Conservation (phyloP, 305 asterid genomes). For the Vinca major region DNA sequence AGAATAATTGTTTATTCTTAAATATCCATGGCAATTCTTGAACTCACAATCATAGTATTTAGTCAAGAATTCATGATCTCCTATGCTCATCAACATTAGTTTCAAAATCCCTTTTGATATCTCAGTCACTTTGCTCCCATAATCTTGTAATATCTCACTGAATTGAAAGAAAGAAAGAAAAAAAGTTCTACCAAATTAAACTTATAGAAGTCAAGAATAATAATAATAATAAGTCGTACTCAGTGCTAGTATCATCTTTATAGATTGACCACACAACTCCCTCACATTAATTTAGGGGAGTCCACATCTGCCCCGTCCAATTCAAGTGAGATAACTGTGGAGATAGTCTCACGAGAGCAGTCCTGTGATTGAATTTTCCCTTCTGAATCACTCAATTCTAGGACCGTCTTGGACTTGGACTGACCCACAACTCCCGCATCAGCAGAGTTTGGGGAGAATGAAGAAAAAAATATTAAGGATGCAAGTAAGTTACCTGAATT, state of each 20-base stretch:
- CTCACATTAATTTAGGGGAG: too few relatives aligned
- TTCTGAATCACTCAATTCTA: too few relatives aligned
- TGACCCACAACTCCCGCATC: background rate
- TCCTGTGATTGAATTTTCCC: too few relatives aligned
- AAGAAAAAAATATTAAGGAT: too few relatives aligned
- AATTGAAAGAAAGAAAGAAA: background rate
- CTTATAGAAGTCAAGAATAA: background rate
- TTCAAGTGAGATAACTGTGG: too few relatives aligned
- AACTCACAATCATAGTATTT: constrained; percentile 42
- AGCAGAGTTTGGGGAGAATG: too few relatives aligned
- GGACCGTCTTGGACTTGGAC: background rate
- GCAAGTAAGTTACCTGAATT: constrained; percentile 37
- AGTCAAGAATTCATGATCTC: constrained; percentile 23
- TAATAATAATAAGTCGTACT: background rate
- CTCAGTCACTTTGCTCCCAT: constrained; percentile 48
- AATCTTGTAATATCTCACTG: constrained; percentile 48
- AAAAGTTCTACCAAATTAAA: background rate
- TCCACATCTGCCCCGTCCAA: too few relatives aligned
- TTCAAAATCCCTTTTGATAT: constrained; percentile 35
- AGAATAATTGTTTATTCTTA: constrained; percentile 58
- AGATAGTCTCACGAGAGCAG: too few relatives aligned
- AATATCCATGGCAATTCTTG: constrained; percentile 52
- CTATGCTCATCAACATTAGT: constrained; percentile 33
- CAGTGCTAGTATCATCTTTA: too few relatives aligned
- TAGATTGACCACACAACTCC: too few relatives aligned